Evolutionary conservation across 139 green algal genomes (phyloP).

Genomic region (Chlorella ohadii): DNA sequence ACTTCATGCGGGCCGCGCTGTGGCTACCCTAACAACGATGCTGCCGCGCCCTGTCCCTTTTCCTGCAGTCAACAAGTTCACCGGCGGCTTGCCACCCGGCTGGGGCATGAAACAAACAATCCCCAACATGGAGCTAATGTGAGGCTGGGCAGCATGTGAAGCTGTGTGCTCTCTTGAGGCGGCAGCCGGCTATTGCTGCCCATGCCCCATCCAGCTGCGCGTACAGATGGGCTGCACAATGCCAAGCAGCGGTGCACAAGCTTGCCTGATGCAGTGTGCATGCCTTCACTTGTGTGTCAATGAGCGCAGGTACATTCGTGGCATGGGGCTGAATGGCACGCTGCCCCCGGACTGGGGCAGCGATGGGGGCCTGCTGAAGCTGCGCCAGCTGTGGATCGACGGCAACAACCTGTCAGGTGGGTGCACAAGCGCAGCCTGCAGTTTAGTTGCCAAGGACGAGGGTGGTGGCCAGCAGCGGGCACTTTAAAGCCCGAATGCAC

Average conservation of each 20-base stretch:
- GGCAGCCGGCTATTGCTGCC: too few species aligned
- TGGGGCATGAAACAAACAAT: not conserved
- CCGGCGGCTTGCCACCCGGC: not conserved
- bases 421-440: too few species aligned
- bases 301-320: not conserved
- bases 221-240: too few species aligned
- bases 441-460: too few species aligned
- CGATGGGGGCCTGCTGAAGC: not conserved
- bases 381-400: slow-evolving; percentile 27
- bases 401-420: slow-evolving; percentile 22
- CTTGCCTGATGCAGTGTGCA: not conserved
- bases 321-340: not conserved
- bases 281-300: not conserved
- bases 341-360: slow-evolving; percentile 12
- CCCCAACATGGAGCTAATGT: slow-evolving; percentile 7
- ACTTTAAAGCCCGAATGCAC: too few species aligned
- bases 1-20: too few species aligned
- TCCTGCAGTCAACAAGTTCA: slow-evolving; percentile 13
- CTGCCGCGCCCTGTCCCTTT: not conserved
- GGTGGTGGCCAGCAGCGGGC: too few species aligned
- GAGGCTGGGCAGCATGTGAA: not conserved
- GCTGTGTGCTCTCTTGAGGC: not conserved
- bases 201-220: too few species aligned
- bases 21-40: too few species aligned
- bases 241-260: too few species aligned